These are phyloP conservation scores for Lactarius quietus DNA, from an alignment of 768 basidiomycete species.

Conservation along the genomic window DNA sequence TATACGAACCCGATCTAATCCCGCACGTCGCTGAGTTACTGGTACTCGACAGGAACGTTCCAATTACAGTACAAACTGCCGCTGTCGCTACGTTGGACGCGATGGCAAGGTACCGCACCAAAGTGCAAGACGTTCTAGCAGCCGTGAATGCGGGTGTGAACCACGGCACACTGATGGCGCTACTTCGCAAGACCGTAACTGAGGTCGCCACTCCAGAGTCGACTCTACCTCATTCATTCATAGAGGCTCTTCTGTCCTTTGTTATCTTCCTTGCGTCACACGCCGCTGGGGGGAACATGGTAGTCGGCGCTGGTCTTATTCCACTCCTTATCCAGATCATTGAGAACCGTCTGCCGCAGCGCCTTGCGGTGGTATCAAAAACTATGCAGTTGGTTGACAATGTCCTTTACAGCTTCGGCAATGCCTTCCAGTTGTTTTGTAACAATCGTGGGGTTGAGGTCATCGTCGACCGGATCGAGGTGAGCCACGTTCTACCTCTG, in stretches of 20 bases:
- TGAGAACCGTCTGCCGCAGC: constrained; percentile 65
- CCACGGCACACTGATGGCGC: constrained; percentile 89
- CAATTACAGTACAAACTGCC: constrained; percentile 71
- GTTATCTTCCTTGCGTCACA: constrained; percentile 85
- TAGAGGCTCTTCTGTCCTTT: constrained; percentile 83
- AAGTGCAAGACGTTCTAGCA: constrained; percentile 81
- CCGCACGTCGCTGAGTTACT: constrained; percentile 85
- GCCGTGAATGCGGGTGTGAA: constrained; percentile 94
- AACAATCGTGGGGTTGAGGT: constrained; percentile 79
- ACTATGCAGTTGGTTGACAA: constrained; percentile 91
- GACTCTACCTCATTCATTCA: constrained; percentile 64
- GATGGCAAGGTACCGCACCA: constrained; percentile 77
- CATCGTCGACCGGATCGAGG: constrained; percentile 85
- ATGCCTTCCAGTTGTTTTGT: constrained; percentile 85
- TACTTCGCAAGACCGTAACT: constrained; percentile 75
- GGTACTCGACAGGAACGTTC: constrained; percentile 70
- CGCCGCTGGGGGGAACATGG: constrained; percentile 84
- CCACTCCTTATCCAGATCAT: constrained; percentile 87
- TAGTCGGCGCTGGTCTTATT: constrained; percentile 90
- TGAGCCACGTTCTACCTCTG: constrained; percentile 35
- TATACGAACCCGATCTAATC: constrained; percentile 93
- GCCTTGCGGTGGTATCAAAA: constrained; percentile 78
- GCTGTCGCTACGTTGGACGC: constrained; percentile 91
- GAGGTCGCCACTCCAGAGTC: constrained; percentile 68
- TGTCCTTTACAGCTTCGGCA: constrained; percentile 84